Conservation (phyloP, 129 eudicot species). For the Artemisia tridentata region DNA sequence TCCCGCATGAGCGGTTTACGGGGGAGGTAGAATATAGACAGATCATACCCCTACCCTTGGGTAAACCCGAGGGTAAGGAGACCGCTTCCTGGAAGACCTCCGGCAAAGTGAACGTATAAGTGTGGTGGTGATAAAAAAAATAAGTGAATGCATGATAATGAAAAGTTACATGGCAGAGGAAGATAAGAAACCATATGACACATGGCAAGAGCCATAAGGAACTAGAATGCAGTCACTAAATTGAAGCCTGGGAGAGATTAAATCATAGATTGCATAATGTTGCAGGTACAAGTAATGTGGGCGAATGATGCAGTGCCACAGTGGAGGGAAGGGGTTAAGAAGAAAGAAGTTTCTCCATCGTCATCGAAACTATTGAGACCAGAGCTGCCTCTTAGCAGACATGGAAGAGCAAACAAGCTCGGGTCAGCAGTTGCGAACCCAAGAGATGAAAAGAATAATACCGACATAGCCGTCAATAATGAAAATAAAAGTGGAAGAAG, state of each 20-base stretch:
- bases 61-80: too few relatives aligned
- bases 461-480: neutral
- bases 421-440: slow-evolving; percentile 74
- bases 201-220: too few relatives aligned
- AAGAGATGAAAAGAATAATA: slow-evolving; percentile 38
- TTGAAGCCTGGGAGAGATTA: slow-evolving; percentile 7
- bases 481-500: slow-evolving; percentile 14
- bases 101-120: too few relatives aligned
- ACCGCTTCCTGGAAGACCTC: too few relatives aligned
- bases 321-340: slow-evolving; percentile 58
- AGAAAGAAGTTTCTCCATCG: slow-evolving; percentile 50
- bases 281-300: slow-evolving; percentile 79
- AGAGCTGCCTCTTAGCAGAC: slow-evolving; percentile 79
- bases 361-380: slow-evolving; percentile 68
- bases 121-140: too few relatives aligned
- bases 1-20: too few relatives aligned
- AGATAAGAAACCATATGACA: too few relatives aligned
- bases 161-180: too few relatives aligned
- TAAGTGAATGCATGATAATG: too few relatives aligned
- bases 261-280: neutral
- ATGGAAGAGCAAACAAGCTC: slow-evolving; percentile 74
- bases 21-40: too few relatives aligned
- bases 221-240: neutral
- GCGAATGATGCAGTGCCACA: slow-evolving; percentile 71
- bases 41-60: too few relatives aligned